Conservation (phyloP, 169 alveolate genomes). For the Cryptosporidium sp. region DNA sequence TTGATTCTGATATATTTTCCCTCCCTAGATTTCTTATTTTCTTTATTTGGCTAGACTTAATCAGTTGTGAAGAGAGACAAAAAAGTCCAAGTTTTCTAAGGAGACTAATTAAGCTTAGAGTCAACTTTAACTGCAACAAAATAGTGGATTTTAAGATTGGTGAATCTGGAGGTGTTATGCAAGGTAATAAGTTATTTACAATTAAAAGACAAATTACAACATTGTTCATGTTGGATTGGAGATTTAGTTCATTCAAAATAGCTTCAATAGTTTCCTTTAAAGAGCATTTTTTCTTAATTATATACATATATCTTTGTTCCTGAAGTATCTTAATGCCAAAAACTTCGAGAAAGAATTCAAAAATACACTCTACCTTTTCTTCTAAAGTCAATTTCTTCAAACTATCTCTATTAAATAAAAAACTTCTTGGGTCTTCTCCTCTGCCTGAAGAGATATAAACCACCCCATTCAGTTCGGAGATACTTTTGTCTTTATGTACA, state of each 20-base stretch:
- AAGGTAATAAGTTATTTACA: slow-evolving; percentile 6
- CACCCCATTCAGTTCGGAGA: background rate
- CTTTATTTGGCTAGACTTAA: slow-evolving; percentile 31
- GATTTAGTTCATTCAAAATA: slow-evolving; percentile 4
- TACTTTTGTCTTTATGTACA: background rate
- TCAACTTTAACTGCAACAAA: slow-evolving; percentile 16
- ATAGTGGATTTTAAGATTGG: background rate
- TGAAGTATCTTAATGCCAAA: slow-evolving; percentile 4
- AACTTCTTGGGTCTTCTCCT: slow-evolving; percentile 23
- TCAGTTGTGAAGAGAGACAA: slow-evolving; percentile 36
- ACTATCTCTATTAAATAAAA: slow-evolving; percentile 9
- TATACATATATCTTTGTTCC: background rate
- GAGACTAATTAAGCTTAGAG: background rate
- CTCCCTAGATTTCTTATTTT: slow-evolving; percentile 46
- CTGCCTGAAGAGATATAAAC: slow-evolving; percentile 47
- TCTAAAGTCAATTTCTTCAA: background rate
- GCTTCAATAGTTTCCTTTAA: background rate
- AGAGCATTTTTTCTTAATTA: background rate
- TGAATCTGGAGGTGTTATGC: slow-evolving; percentile 24
- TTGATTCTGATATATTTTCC: slow-evolving; percentile 50
- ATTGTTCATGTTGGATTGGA: slow-evolving; percentile 15
- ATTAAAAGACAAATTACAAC: slow-evolving; percentile 36
- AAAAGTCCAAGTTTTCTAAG: slow-evolving; percentile 38
- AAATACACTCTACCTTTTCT: slow-evolving; percentile 27
- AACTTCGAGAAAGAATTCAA: slow-evolving; percentile 28